Conservation (phyloP, 2,329 filamentous ascomycete genomes). For the Fusarium sp. region DNA sequence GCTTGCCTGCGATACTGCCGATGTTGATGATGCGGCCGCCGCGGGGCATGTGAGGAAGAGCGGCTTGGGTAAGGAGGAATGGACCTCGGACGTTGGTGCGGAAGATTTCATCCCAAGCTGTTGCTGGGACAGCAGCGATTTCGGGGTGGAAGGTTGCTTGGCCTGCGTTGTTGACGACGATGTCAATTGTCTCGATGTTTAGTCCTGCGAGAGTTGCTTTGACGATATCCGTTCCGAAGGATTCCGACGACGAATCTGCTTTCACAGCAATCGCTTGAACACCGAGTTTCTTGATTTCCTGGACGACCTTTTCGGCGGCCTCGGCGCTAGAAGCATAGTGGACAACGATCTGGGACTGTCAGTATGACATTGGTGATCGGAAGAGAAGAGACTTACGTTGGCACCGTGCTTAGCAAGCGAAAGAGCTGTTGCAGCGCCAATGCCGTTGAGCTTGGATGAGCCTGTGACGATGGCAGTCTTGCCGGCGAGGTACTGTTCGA, state of each 20-base stretch:
- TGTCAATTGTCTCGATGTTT: conserved; percentile 5
- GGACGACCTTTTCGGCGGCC: background rate
- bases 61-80: conserved; percentile 49
- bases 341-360: background rate
- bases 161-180: conserved; percentile 20
- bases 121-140: background rate
- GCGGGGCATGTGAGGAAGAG: conserved; percentile 44
- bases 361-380: background rate
- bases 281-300: background rate
- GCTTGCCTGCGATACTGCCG: conserved; percentile 48
- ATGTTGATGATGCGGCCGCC: conserved; percentile 51
- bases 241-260: background rate
- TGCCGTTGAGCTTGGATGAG: conserved; percentile 18
- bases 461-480: conserved; percentile 44
- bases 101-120: conserved; percentile 9
- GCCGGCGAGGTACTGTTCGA: conserved; percentile 38
- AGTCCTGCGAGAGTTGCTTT: background rate
- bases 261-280: conserved; percentile 6
- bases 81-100: conserved; percentile 36
- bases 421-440: conserved; percentile 6
- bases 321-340: conserved; percentile 10
- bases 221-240: conserved; percentile 3
- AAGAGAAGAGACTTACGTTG: background rate
- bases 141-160: conserved; percentile 29
- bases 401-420: conserved; percentile 6